Conservation (phyloP, 2,329 filamentous ascomycete genomes). For the Colletotrichum spinosum region DNA sequence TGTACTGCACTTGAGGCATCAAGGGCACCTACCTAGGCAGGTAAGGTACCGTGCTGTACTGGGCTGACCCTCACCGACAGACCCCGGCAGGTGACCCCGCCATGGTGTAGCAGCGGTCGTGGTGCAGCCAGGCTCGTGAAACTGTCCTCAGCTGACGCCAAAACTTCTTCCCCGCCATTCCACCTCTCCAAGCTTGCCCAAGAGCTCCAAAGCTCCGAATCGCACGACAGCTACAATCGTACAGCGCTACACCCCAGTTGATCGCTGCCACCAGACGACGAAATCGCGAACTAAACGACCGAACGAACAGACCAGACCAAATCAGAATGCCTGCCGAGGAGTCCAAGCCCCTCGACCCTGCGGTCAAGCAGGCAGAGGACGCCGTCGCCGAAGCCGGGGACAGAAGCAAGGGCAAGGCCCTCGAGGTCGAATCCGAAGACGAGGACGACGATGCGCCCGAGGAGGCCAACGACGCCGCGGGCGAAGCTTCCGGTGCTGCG, state of each 20-base stretch:
- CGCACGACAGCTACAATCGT: slow-evolving; percentile 27
- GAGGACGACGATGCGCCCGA: slow-evolving; percentile 56
- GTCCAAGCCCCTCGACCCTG: slow-evolving; percentile 70
- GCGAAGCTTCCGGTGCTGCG: slow-evolving; percentile 44
- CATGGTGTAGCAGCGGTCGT: slow-evolving; percentile 17
- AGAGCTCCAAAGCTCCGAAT: slow-evolving; percentile 33
- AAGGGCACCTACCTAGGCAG: too few relatives aligned
- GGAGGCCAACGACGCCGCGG: slow-evolving; percentile 52
- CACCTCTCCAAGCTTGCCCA: slow-evolving; percentile 29
- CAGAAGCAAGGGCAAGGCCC: slow-evolving; percentile 56
- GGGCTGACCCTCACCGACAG: slow-evolving; percentile 8
- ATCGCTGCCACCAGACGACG: background rate
- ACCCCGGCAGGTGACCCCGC: slow-evolving; percentile 27
- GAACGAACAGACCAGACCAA: slow-evolving; percentile 12
- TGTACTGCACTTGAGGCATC: too few relatives aligned
- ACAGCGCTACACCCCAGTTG: background rate
- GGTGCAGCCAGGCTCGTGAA: slow-evolving; percentile 25
- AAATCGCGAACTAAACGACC: slow-evolving; percentile 14
- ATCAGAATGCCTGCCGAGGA: slow-evolving; percentile 64
- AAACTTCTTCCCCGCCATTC: slow-evolving; percentile 37
- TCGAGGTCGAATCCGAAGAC: slow-evolving; percentile 61
- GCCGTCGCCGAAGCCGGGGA: slow-evolving; percentile 49
- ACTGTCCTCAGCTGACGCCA: slow-evolving; percentile 34
- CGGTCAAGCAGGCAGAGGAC: slow-evolving; percentile 59
- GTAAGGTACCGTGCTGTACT: background rate